Evolutionary conservation across 2,329 filamentous ascomycete genomes (phyloP), one percentile per base, ranked within the genome.

Genomic region (Chaetothyriales sp.): DNA sequence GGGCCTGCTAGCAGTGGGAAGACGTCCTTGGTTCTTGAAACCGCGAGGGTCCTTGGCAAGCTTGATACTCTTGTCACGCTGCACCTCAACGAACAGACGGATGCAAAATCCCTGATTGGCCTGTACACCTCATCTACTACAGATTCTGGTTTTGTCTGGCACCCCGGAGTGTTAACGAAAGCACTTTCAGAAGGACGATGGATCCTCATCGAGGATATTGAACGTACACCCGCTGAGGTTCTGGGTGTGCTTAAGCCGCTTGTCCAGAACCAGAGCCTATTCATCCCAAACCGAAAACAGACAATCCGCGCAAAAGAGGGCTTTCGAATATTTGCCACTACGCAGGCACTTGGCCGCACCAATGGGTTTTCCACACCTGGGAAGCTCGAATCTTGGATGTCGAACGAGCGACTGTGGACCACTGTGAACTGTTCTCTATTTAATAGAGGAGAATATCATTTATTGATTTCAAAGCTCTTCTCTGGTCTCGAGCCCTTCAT

Each of bases 141-240:
- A 55, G 89, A 89, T 1, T 89, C 89, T 1, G 89, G 86, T 8
- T 98, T 98, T 65, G 79, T 80, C 48, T 99, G 92, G 92, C 81
- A 86, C 54, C 81, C 92, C 2, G 92, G 92, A 69, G 86, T 97
- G 18, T 73, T 99, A 60, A 95, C 92, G 0, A 94, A 88, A 28
- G 94, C 94, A 37, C 89, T 97, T 2, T 83, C 79, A 63, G 90
- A 98, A 72, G 94, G 92, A 15, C 79, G 90, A 63, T 98, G 92
- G 94, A 86, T 98, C 5, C 75, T 98, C 58, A 94, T 99, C 54
- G 94, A 99, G 67, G 94, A 99, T 67, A 76, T 99, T 43, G 89
- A 98, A 65, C 82, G 90, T 56, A 92, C 92, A 9, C 92, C 94
- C 4, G 90, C 87, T 58, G 92, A 98, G 67, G 86, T 98, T 47